Evolutionary conservation across 2,329 filamentous ascomycete species (phyloP), one percentile per base, ranked within the genome.

Genomic region (Paecilomyces niveus): DNA sequence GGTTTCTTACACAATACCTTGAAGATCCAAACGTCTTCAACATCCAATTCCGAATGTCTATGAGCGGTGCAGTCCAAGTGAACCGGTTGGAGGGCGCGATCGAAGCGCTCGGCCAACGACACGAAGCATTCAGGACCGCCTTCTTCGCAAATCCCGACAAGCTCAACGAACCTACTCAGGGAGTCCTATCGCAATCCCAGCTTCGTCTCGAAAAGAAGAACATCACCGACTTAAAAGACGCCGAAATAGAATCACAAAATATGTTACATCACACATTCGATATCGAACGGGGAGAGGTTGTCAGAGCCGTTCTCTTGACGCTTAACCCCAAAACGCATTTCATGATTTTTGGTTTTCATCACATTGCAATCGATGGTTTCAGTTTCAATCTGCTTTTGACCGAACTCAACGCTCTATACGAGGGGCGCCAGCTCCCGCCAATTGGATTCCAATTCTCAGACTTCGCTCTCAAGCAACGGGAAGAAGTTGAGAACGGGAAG

Each of bases 361-460:
- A 82, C 61, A 81, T 83, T 32, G 61, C 69, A 35, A 72, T 83
- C 68, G 81, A 83, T 58, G 78, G 76, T 2, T 55, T 74, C 33
- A 76, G 77, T 45, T 71, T 72, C 1, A 58, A 75, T 2, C 57
- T 81, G 3, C 65, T 83, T 21, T 26, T 81, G 0, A 7, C 56
- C 0, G 79, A 83, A 50, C 57, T 82, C 1, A 67, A 77, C 8
- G 72, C 68, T 26, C 70, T 67, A 0, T 82, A 81, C 65, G 67
- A 64, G 0, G 65, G 68, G 3, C 26, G 26, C 11, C 53, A 67
- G n/a, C 32, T 54, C 3, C n/a, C n/a, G 35, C 35, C 35, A 7
- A 63, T 74, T 0, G 60, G 57, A 3, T 59, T 54, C 0, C 33
- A 60, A 3, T 76, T 67, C 55, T 54, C 68, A 0, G 70, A 72